Percentiles rank a stretch among this genome's conserved stretches.
phyloP scores from a whole-genome alignment of 2,329 filamentous ascomycete genomes.

The Talaromyces sp. region DNA sequence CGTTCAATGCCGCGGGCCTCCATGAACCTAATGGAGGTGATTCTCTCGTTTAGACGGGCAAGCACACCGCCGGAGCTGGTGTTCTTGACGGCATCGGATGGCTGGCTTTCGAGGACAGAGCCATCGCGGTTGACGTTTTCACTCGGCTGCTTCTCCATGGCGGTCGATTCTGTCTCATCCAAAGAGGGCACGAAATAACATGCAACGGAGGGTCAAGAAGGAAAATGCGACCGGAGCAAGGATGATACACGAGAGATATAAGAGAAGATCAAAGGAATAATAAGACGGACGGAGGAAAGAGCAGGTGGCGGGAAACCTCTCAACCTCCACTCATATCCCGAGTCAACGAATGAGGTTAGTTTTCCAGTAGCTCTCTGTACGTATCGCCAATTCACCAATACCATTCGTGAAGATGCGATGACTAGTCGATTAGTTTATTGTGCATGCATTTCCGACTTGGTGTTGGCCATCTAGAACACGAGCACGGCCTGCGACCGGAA shows the following conservation, averaged over 20 bases:
- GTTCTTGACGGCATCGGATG: background rate
- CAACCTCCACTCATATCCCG: background rate
- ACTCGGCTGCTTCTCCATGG: constrained; percentile 12
- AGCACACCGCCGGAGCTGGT: background rate
- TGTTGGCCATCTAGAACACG: too few species aligned
- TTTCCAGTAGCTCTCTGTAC: too few species aligned
- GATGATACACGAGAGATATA: too few species aligned
- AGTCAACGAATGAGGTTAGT: background rate
- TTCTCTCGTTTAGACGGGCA: constrained; percentile 14
- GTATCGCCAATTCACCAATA: background rate
- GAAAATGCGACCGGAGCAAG: background rate
- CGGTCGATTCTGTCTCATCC: background rate
- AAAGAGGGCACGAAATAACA: background rate
- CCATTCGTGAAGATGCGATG: too few species aligned
- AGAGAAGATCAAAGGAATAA: background rate
- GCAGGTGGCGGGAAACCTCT: background rate
- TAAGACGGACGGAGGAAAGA: background rate
- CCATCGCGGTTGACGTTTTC: background rate
- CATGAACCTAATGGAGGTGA: constrained; percentile 13
- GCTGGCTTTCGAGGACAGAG: constrained; percentile 11
- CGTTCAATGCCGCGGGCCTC: constrained; percentile 19
- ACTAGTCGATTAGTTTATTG: background rate
- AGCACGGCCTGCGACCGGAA: too few species aligned
- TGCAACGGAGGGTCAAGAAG: background rate
- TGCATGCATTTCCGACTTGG: too few species aligned